Evolutionary conservation across 2,329 filamentous ascomycete species (phyloP), one percentile per base, ranked within the genome.

Genomic region (Zymoseptoria crescenta): DNA sequence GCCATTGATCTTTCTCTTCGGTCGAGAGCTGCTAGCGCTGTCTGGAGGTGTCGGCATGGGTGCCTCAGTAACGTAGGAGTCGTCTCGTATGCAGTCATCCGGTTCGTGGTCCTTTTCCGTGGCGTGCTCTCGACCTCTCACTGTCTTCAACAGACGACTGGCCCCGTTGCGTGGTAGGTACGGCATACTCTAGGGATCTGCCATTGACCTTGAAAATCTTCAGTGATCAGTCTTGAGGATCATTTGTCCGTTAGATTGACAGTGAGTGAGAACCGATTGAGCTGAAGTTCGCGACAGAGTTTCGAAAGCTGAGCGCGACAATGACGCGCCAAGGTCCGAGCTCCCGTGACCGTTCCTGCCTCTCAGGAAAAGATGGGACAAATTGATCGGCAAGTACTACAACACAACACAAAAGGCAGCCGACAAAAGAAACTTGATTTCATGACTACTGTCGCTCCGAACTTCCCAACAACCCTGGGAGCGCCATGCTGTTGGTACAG

Each of bases 21-120:
- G 29, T 29, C 51, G 30, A 29, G 56, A 60, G 19, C 55, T 56
- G 10, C 35, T n/a, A 4, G 35, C 24, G 45, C 51, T 58, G 24
- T 57, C 21, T 50, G 50, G 55, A 19, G 48, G 56, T 16, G 52
- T 54, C 13, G 28, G 52, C 24, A 58, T 49, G 16, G 51, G 51
- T 28, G 51, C 54, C 7, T 49, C 54, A 28, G 27, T 54, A 45
- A 13, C n/a, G 35, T 45, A 16, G n/a, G 35, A 45, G 7, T 16
- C 35, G 35, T 45, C 13, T 45, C 35, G 13, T 6, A 19, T 19
- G 13, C 16, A 27, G 35, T 55, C 53, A 21, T 28, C 24, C 24
- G 53, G 21, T 21, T 19, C 29, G 41, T 55, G 53, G 24, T 55
- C 53, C 20, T 55, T 35, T 45, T 41, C 53, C 21, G 53, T 55